Evolutionary conservation across 2,329 filamentous ascomycete genomes (phyloP), one percentile per base, ranked within the genome.

Genomic region (Cladorrhinum sp.): DNA sequence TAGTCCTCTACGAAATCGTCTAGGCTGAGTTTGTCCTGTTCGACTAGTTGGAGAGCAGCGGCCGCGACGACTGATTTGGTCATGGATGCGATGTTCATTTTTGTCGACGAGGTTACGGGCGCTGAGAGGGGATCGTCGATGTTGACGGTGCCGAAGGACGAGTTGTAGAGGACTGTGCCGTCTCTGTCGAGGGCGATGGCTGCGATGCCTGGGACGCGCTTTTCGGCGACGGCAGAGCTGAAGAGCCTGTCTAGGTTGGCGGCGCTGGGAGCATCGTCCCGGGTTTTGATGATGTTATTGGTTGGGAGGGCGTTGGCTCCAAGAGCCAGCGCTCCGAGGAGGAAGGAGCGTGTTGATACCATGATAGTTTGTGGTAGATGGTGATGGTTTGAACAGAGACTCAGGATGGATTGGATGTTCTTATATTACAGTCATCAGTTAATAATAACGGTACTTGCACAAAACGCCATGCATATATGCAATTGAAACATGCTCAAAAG

Each of bases 121-220:
- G 53, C 53, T 6, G 53, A 55, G 16, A n/a, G 20, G 7, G 30
- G 16, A 28, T 55, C 53, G 16, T 55, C 33, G 30, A 55, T 55
- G 53, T 55, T 55, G 53, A 55, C 20, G 20, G 53, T 55, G 53
- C 53, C 53, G 28, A 28, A 55, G 30, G 53, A 36, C 9, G 36
- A 39, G 26, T 55, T 55, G 53, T 55, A 55, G 28, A 55, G 14
- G 16, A 55, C 53, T 28, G 28, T 42, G 53, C 53, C 33, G 30
- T 55, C 53, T 16, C 53, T 18, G 53, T 55, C 39, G 30, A 55
- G 30, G 30, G 53, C 53, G 20, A 55, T 36, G 14, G 33, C 53
- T 16, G 30, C 53, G 30, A 55, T 55, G n/a, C 53, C 53, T 9
- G 53, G 53, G 14, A 55, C 53, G 20, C 53, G 53, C 33, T 55